These are phyloP conservation scores for Paraconiothyrium brasiliense DNA, from an alignment of 2,329 filamentous ascomycete genomes.

Conservation along the genomic window DNA sequence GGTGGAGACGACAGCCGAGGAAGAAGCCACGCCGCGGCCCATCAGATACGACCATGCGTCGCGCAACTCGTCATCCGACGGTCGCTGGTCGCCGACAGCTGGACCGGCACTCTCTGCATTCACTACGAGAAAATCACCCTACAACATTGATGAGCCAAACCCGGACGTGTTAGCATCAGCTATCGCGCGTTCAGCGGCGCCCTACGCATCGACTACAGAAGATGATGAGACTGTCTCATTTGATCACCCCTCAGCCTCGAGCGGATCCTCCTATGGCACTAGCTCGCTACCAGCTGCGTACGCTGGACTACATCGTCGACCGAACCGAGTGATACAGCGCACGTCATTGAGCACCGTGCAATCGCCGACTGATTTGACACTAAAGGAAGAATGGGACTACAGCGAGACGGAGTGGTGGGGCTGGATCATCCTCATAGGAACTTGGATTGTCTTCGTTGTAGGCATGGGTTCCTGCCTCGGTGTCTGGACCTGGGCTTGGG, in stretches of 20 bases:
- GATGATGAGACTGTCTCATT: constrained; percentile 82
- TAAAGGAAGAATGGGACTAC: constrained; percentile 80
- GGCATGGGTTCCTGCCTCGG: constrained; percentile 96
- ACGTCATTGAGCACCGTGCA: constrained; percentile 35
- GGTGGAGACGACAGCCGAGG: constrained; percentile 26
- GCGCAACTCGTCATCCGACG: constrained; percentile 47
- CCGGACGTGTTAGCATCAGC: constrained; percentile 46
- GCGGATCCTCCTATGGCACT: constrained; percentile 49
- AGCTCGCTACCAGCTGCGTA: constrained; percentile 26
- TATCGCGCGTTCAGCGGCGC: constrained; percentile 64
- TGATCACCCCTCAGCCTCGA: constrained; percentile 48
- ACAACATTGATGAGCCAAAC: constrained; percentile 32
- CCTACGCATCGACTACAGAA: constrained; percentile 79
- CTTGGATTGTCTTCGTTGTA: constrained; percentile 95
- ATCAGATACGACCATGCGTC: constrained; percentile 52
- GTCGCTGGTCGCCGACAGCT: constrained; percentile 33
- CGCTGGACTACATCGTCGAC: constrained; percentile 41
- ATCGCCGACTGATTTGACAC: constrained; percentile 34
- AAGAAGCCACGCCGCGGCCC: constrained; percentile 35
- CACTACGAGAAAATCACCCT: constrained; percentile 5
- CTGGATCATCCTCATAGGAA: constrained; percentile 88
- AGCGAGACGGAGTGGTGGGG: constrained; percentile 98
- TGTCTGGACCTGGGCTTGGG: constrained; percentile 99
- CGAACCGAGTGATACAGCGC: constrained; percentile 37
- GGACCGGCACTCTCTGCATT: constrained; percentile 26